Percentiles rank a stretch among this genome's conserved stretches.
These are phyloP conservation scores for Corchorus olitorius DNA, from an alignment of 345 rosid species.

Conservation along the genomic window DNA sequence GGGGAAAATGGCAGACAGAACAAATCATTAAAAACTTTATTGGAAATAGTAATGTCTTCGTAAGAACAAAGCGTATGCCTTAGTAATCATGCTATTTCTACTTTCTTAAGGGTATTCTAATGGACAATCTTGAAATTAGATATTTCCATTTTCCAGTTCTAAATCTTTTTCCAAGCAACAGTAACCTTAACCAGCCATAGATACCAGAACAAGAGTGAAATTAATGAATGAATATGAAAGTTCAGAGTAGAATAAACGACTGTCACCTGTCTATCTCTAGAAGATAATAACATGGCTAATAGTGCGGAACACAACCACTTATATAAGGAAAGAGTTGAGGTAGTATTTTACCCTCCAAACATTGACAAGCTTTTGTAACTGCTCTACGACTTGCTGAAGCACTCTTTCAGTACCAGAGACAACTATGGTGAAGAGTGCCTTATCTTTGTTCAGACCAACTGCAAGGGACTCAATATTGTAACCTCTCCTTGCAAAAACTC, in stretches of 20 bases:
- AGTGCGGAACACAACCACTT: neutral
- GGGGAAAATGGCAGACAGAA: neutral
- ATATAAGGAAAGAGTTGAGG: neutral
- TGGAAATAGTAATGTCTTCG: neutral
- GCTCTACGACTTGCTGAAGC: conserved; percentile 85
- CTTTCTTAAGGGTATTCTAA: neutral
- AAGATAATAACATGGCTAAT: neutral
- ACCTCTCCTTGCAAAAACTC: conserved; percentile 96
- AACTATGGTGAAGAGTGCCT: conserved; percentile 92
- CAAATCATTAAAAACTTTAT: neutral
- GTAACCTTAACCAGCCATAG: neutral
- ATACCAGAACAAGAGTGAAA: neutral
- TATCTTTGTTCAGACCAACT: conserved; percentile 91
- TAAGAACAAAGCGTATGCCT: too few species aligned
- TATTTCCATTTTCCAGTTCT: conserved; percentile 17
- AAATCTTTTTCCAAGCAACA: neutral
- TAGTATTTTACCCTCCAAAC: conserved; percentile 66
- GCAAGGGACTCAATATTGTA: conserved; percentile 96
- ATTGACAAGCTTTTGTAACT: conserved; percentile 92
- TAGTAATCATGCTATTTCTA: too few species aligned
- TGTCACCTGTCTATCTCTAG: neutral
- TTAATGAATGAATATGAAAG: neutral
- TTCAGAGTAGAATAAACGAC: neutral
- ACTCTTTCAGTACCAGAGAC: conserved; percentile 87
- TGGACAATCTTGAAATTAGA: conserved; percentile 48